These are phyloP conservation scores for Omphalotus guepiniiformis DNA, from an alignment of 768 basidiomycete species.

Conservation along the genomic window DNA sequence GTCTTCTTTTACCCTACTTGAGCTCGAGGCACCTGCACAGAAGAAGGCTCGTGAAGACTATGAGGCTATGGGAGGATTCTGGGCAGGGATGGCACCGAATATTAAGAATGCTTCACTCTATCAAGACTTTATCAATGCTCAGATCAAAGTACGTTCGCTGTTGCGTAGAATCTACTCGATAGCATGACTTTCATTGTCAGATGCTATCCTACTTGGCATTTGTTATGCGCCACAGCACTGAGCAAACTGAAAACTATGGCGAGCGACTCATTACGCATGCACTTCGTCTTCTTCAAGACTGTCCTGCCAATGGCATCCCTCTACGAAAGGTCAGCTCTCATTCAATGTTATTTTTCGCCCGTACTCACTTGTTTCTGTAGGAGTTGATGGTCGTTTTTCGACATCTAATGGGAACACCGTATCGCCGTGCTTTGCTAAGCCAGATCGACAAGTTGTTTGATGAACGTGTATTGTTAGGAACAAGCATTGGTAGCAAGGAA, in stretches of 20 bases:
- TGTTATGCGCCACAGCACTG: conserved; percentile 63
- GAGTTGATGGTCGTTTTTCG: conserved; percentile 90
- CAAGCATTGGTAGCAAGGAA: conserved; percentile 80
- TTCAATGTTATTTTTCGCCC: not conserved
- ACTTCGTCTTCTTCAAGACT: conserved; percentile 88
- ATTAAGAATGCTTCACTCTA: conserved; percentile 74
- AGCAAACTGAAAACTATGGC: conserved; percentile 67
- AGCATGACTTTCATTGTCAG: conserved; percentile 33
- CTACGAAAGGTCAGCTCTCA: conserved; percentile 65
- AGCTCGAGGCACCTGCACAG: conserved; percentile 79
- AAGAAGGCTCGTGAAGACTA: conserved; percentile 69
- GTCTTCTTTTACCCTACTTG: conserved; percentile 76
- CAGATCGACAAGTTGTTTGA: conserved; percentile 89
- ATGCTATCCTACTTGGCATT: conserved; percentile 91
- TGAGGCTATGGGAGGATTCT: conserved; percentile 77
- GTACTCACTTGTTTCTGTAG: conserved; percentile 34
- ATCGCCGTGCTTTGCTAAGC: conserved; percentile 72
- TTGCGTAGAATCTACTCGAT: not conserved
- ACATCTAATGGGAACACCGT: conserved; percentile 77
- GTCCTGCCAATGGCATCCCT: conserved; percentile 78
- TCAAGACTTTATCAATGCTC: conserved; percentile 79
- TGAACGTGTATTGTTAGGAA: conserved; percentile 85
- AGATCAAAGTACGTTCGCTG: conserved; percentile 70
- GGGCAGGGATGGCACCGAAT: conserved; percentile 76
- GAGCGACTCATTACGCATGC: conserved; percentile 78